Percentiles rank a stretch among this genome's conserved stretches.
Conservation (phyloP, 106 monocot species). For the Gastrodia elata region DNA sequence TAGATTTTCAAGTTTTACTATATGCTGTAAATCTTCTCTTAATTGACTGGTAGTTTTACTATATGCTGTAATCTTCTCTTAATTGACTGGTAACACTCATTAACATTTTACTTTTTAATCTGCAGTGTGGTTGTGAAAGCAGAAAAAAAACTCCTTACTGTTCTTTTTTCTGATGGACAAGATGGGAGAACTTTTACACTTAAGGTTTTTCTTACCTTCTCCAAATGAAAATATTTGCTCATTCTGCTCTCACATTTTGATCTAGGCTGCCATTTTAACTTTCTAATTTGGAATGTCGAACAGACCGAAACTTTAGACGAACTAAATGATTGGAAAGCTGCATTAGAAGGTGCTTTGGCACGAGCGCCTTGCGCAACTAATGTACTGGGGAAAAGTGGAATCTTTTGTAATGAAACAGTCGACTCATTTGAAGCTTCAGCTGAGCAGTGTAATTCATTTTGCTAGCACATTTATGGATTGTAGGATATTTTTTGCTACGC, state of each 20-base stretch:
- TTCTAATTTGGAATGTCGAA: slow-evolving; percentile 11
- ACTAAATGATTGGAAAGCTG: slow-evolving; percentile 82
- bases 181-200: slow-evolving; percentile 83
- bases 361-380: slow-evolving; percentile 62
- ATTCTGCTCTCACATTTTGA: neutral
- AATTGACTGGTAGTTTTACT: too few relatives aligned
- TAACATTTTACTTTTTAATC: slow-evolving; percentile 13
- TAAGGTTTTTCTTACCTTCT: slow-evolving; percentile 47
- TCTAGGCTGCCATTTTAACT: slow-evolving; percentile 5
- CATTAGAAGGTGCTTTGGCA: slow-evolving; percentile 75
- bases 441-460: slow-evolving; percentile 47
- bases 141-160: slow-evolving; percentile 88
- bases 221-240: neutral
- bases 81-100: slow-evolving; percentile 2
- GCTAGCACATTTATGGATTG: neutral
- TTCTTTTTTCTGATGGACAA: slow-evolving; percentile 77
- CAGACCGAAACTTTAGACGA: slow-evolving; percentile 92
- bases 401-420: slow-evolving; percentile 46
- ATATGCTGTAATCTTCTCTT: neutral
- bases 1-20: too few relatives aligned
- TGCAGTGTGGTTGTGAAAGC: slow-evolving; percentile 76
- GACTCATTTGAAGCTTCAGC: slow-evolving; percentile 44
- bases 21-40: too few relatives aligned
- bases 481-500: neutral
- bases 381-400: slow-evolving; percentile 51